A percentile compares a stretch with the other conserved stretches of the same genome.
phyloP scores from a whole-genome alignment of 345 rosid species.

The Brassica juncea region DNA sequence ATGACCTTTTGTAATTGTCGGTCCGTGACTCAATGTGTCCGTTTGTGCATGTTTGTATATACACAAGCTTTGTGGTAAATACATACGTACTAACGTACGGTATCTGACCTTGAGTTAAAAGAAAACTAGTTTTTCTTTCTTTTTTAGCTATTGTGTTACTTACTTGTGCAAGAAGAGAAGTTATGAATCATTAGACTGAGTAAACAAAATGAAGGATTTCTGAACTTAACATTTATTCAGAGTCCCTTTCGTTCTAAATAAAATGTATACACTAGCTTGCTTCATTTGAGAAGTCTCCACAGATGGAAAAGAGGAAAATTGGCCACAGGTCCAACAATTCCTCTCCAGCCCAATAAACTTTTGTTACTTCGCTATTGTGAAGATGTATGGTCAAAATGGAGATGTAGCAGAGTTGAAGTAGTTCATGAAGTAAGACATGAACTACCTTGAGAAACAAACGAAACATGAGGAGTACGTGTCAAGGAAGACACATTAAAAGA shows the following conservation, averaged over 20 bases:
- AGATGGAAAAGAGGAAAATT: not conserved
- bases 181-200: not conserved
- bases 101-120: not conserved
- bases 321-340: not conserved
- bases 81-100: not conserved
- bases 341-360: not conserved
- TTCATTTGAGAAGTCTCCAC: not conserved
- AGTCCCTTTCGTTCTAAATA: too few species aligned
- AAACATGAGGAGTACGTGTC: too few species aligned
- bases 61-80: not conserved
- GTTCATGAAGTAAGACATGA: too few species aligned
- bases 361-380: not conserved
- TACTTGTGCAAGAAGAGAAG: not conserved
- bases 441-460: too few species aligned
- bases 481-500: too few species aligned
- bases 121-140: not conserved
- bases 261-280: not conserved
- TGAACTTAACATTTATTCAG: not conserved
- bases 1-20: not conserved
- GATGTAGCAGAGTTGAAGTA: too few species aligned
- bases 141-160: not conserved
- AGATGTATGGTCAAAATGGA: too few species aligned
- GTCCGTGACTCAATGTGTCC: conserved; percentile 11
- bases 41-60: not conserved
- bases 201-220: not conserved